Evolutionary conservation across 148 eudicot species (phyloP), one percentile per base, ranked within the genome.

Genomic region (Rhododendron griersonianum): DNA sequence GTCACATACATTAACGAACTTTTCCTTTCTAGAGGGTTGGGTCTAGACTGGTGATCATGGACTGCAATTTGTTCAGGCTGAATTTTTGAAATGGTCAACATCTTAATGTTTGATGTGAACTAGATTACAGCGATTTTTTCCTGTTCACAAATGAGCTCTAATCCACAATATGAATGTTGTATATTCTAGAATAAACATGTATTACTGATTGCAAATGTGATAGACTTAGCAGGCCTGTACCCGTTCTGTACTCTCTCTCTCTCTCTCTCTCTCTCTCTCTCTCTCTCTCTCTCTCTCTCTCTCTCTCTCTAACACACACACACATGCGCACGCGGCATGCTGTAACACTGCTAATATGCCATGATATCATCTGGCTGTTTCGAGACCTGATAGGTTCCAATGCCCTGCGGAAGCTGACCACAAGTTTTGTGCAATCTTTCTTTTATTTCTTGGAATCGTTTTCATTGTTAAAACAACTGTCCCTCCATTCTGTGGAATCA

Each of bases 41-140:
- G 99, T 21, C 85, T 93, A 73, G 98, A 97, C 85, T 97, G 99
- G 99, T 97, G 89, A 91, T 73, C 74, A 2, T n/a, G 71, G 39
- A 41, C 41, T 83, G 76, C 76, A 71, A 14, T 71, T 71, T 71
- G 76, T 14, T 3, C 19, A n/a, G 8, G 28, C 19, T 11, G 9
- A 16, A 13, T 28, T 19, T 45, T 78, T 50, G 15, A 44, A 45
- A 9, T 25, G n/a, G 63, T 76, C 35, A 48, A 50, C 28, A n/a
- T 69, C 33, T 76, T 33, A 19, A 51, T 76, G 18, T 30, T 78
- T 28, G 67, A 82, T 25, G 23, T 50, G 44, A 35, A 71, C 2
- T 74, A 81, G 73, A 25, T 81, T 19, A 30, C 79, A 16, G 44
- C 35, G 13, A n/a, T 2, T 19, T 55, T 30, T 67, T 65, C 15